Evolutionary conservation across 176 grass and related monocot species (phyloP).

Genomic region (Melocanna baccifera): DNA sequence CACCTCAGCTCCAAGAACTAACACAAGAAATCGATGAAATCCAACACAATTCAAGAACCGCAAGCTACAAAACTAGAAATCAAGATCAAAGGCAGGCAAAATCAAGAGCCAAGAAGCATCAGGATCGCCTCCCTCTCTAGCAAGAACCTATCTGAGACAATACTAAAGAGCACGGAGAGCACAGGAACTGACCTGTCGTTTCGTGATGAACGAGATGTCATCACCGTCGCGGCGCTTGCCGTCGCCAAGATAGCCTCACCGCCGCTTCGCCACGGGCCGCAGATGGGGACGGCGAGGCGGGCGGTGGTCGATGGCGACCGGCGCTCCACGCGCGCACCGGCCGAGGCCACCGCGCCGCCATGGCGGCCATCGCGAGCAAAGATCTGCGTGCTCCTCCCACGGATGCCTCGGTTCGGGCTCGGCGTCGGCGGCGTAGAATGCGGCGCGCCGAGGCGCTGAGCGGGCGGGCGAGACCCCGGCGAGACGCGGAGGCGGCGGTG

Average conservation of each 20-base stretch:
- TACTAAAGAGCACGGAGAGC: no score
- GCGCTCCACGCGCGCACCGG: constrained; percentile 50
- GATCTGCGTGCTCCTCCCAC: constrained; percentile 57
- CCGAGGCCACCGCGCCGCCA: constrained; percentile 37
- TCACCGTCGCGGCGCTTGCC: constrained; percentile 18
- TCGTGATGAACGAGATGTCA: constrained; percentile 39
- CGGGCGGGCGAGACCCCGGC: constrained; percentile 42
- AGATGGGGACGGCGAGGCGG: constrained; percentile 68
- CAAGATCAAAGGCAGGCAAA: no score
- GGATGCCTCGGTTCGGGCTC: constrained; percentile 24
- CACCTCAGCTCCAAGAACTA: no score
- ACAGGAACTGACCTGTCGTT: no score
- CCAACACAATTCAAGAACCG: no score
- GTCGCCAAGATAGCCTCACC: not conserved
- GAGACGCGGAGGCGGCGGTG: constrained; percentile 44
- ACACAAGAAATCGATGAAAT: no score
- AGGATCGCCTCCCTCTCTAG: no score
- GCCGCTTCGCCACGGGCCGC: constrained; percentile 58
- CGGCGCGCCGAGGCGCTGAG: constrained; percentile 36
- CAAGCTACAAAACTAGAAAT: no score
- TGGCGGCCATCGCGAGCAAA: constrained; percentile 50
- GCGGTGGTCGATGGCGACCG: constrained; percentile 46
- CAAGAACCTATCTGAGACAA: no score
- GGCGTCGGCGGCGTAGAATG: constrained; percentile 21
- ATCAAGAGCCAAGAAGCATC: no score